Base-by-base conservation (phyloP, 2,329 filamentous ascomycete genomes). In the Phyllosticta citribraziliensis region DNA sequence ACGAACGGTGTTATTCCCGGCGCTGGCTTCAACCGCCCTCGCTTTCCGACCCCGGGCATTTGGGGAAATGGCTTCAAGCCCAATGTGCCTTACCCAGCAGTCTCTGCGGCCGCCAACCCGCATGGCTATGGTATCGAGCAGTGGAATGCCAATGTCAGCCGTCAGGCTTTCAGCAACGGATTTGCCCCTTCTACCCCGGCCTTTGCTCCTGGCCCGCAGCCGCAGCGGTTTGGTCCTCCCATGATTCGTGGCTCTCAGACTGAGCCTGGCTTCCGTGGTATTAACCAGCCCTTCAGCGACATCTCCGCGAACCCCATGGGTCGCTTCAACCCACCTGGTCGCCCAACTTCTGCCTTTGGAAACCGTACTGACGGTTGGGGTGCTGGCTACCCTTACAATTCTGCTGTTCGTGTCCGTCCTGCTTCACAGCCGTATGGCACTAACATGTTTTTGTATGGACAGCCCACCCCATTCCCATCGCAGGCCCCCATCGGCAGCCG, bases 1-100 rank as follows among this genome's bases (percentile, higher is more conserved):
- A 78, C 78, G 35, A 82, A 80, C 67, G 84, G 87, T 65, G 71
- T 78, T 35, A 65, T 82, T 57, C 80, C 82, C 17, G 69, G 76
- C 22, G 78, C 77, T 50, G 77, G 78, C 4, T 82, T 83, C 70
- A 80, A 77, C 62, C 61, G 61, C 27, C 22, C 50, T 25, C 60
- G 60, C 20, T 22, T n/a, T n/a, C 25, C 57, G 25, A 80, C 82
- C 56, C 79, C 82, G 52, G 79, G 78, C 56, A 82, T 85, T 60
- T 87, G 84, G 84, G 78, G 74, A 64, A 67, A 66, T 50, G 63
- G 56, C 19, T 59, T 59, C 61, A 62, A 59, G 53, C 53, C 61
- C n/a, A 30, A n/a, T 27, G 35, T 62, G 9, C 17, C 56, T 14
- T 56, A 56, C 24, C 61, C 58, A n/a, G 12, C 57, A 10, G 17